These are phyloP conservation scores for Ophiosphaerella herpotricha DNA, from an alignment of 2,329 filamentous ascomycete species.

Conservation along the genomic window DNA sequence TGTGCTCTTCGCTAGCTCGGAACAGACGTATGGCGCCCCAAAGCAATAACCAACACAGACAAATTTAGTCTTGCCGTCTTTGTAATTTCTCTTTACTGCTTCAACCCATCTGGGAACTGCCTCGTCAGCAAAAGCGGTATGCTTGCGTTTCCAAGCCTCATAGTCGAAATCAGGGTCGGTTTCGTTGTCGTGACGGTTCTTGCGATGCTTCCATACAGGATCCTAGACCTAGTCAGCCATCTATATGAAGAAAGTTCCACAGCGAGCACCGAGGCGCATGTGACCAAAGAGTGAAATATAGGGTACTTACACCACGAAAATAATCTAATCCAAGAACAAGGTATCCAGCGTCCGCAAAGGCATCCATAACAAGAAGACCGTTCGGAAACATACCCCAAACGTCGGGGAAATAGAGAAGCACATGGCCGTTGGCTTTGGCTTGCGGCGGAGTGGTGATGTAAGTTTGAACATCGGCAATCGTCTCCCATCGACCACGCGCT, in stretches of 20 bases:
- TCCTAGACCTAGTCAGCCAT: constrained; percentile 38
- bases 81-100: constrained; percentile 46
- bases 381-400: constrained; percentile 53
- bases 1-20: constrained; percentile 45
- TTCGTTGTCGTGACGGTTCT: constrained; percentile 18
- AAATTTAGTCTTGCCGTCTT: constrained; percentile 42
- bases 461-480: constrained; percentile 45
- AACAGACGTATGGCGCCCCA: constrained; percentile 52
- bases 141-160: constrained; percentile 55
- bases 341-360: constrained; percentile 53
- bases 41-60: constrained; percentile 50
- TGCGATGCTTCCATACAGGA: constrained; percentile 51
- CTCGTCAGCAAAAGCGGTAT: constrained; percentile 49
- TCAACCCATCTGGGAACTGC: constrained; percentile 53
- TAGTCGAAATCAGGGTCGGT: constrained; percentile 49
- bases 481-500: constrained; percentile 42
- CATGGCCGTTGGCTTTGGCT: constrained; percentile 46
- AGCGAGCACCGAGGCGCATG: too few relatives aligned
- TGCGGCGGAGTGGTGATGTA: constrained; percentile 41
- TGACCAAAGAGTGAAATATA: not conserved
- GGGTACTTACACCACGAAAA: constrained; percentile 47
- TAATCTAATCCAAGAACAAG: constrained; percentile 52
- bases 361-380: constrained; percentile 53
- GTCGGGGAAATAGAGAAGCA: constrained; percentile 55
- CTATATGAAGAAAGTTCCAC: not conserved